Evolutionary conservation across 768 basidiomycete species (phyloP), one percentile per base, ranked within the genome.

Genomic region (Tricholoma terreum): DNA sequence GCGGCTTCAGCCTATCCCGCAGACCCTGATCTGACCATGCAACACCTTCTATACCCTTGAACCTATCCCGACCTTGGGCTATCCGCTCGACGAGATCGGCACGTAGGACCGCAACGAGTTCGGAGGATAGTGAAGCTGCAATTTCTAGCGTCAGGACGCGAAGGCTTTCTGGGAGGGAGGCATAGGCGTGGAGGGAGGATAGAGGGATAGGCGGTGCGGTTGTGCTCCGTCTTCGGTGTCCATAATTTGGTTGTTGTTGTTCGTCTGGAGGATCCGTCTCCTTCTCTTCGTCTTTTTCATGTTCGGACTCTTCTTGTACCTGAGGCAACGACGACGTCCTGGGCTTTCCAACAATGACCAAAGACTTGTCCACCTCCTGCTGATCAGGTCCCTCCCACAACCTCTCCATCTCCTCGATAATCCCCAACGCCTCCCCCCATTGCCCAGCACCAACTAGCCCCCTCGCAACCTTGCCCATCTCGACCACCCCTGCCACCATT

Each of bases 381-480:
- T 56, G 52, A 2, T 52, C 49, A 9, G 46, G 27, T 1, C 63
- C 67, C 11, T 79, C 71, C 83, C 86, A 87, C 63, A 90, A 70
- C 49, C 70, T 72, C 54, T 87, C 80, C 59, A 94, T 69, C 50
- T 84, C 80, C 49, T 91, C 85, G 35, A 92, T 81, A 15, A 94
- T 78, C 48, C 80, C 81, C 55, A 98, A 73, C 6, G 94, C 94
- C 55, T 91, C 89, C 12, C 84, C 83, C 90, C 92, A 98, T 62
- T 97, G 91, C 0, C 91, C 93, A 17, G 86, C 86, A 49, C 78
- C 80, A n/a, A 94, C 92, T 52, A 97, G 70, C 22, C 82, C 78
- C 55, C 80, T 84, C 27, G 88, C 85, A 40, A 92, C 80, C 3
- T 81, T 81, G 0, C 86, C 78, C 80, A 91, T 87, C 65, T 97